Conservation (phyloP, 345 rosid genomes). For the Excoecaria agallocha region DNA sequence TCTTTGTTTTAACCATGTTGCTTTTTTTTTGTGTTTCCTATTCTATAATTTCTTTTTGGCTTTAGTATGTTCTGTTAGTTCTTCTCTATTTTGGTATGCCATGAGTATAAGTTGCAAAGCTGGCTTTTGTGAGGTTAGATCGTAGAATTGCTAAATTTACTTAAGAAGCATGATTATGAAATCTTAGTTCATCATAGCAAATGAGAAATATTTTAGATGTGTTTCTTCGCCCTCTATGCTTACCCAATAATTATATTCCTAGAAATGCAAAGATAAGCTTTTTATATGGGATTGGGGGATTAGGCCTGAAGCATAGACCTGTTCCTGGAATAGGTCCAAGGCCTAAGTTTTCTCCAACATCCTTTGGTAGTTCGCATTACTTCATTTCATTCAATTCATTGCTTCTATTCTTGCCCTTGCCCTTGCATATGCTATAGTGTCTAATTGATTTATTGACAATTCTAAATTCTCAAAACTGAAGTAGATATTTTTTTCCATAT, state of each 20-base stretch:
- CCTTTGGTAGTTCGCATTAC: background rate
- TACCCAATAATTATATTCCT: background rate
- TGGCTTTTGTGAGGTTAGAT: background rate
- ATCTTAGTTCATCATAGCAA: background rate
- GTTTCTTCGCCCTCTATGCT: background rate
- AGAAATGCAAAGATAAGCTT: no score
- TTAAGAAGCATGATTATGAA: background rate
- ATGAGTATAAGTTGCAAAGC: background rate
- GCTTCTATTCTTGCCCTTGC: background rate
- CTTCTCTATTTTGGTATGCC: background rate
- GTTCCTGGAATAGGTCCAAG: background rate
- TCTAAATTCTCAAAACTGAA: background rate
- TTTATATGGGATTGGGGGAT: no score
- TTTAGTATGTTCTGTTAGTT: no score
- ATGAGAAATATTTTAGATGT: background rate
- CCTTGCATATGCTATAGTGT: background rate
- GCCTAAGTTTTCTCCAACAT: background rate
- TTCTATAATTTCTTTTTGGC: background rate
- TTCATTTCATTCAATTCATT: background rate
- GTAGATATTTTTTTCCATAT: background rate
- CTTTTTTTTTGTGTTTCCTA: conserved; percentile 2
- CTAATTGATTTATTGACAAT: background rate
- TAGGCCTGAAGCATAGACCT: background rate
- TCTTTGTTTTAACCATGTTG: background rate
- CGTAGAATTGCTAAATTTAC: background rate